Conservation (phyloP, 495 filamentous ascomycete genomes). For the Aspergillus heteromorphus region DNA sequence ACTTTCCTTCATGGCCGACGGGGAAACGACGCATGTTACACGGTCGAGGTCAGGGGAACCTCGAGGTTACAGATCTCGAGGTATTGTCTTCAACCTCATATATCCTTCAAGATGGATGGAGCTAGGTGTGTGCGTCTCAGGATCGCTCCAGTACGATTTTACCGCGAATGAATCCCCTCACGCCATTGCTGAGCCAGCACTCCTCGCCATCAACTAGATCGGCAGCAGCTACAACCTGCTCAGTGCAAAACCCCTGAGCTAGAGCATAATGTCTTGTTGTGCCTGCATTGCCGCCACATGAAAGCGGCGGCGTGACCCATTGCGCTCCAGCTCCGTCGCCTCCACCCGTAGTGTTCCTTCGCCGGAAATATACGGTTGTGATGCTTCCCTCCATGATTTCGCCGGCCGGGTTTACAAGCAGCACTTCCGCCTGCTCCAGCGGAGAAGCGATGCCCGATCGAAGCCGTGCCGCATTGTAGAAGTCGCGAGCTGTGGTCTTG, state of each 20-base stretch:
- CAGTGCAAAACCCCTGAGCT: constrained; percentile 56
- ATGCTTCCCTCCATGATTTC: constrained; percentile 84
- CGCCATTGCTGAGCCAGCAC: constrained; percentile 81
- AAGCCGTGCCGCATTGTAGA: constrained; percentile 60
- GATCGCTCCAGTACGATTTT: constrained; percentile 27
- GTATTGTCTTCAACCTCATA: not conserved
- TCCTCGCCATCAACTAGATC: constrained; percentile 66
- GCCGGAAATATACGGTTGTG: constrained; percentile 75
- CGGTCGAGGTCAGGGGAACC: not conserved
- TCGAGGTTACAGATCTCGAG: not conserved
- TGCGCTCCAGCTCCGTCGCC: not conserved
- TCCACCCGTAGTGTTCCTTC: constrained; percentile 18
- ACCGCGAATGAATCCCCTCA: constrained; percentile 65
- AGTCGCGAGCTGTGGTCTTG: constrained; percentile 65
- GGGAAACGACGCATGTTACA: not conserved
- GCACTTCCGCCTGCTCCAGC: constrained; percentile 58
- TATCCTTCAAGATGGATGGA: not conserved
- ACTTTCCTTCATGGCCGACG: not conserved
- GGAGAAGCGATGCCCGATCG: constrained; percentile 49
- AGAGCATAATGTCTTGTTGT: constrained; percentile 80
- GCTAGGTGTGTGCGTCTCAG: constrained; percentile 16
- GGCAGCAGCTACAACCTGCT: constrained; percentile 48
- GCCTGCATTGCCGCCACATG: constrained; percentile 72
- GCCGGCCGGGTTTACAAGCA: constrained; percentile 60
- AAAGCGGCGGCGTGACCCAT: constrained; percentile 40